A percentile compares a stretch with the other conserved stretches of the same genome.
phyloP scores from a whole-genome alignment of 2,329 filamentous ascomycete genomes.

The Lanzia echinophila region DNA sequence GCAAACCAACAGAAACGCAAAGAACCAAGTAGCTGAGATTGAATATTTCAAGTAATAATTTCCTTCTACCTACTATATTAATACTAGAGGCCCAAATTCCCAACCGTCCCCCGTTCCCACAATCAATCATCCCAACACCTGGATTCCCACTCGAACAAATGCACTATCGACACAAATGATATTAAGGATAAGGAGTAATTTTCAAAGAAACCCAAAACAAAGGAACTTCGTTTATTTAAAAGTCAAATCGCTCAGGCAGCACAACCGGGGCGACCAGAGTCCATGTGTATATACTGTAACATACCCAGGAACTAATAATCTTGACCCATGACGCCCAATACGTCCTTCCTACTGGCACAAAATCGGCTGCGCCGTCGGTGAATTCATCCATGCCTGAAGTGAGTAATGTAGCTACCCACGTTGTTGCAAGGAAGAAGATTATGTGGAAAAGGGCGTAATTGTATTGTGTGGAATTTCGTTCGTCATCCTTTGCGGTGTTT shows the following conservation, averaged over 20 bases:
- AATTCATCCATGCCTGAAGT: constrained; percentile 67
- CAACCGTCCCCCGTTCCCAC: no score
- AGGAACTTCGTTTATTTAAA: not conserved
- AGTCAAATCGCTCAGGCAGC: constrained; percentile 74
- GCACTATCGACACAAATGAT: constrained; percentile 7
- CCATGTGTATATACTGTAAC: constrained; percentile 92
- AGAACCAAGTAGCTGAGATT: no score
- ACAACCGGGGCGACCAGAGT: constrained; percentile 81
- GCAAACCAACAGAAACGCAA: no score
- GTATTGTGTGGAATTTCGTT: constrained; percentile 85
- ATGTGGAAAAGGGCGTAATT: constrained; percentile 94
- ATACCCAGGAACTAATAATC: constrained; percentile 95
- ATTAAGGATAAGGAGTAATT: not conserved
- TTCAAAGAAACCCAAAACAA: not conserved
- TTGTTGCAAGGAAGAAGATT: constrained; percentile 94
- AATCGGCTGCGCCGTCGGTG: constrained; percentile 64
- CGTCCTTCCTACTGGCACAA: constrained; percentile 87
- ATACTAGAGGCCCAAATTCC: no score
- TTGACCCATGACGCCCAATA: constrained; percentile 99
- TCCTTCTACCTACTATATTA: no score
- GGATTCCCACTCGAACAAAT: not conserved
- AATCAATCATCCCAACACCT: no score
- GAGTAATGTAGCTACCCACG: constrained; percentile 89
- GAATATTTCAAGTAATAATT: no score
- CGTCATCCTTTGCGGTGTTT: constrained; percentile 71